A percentile compares a stretch with the other conserved stretches of the same genome.
Conservation (phyloP, 2,329 filamentous ascomycete species). For the Trichophyton rubrum region DNA sequence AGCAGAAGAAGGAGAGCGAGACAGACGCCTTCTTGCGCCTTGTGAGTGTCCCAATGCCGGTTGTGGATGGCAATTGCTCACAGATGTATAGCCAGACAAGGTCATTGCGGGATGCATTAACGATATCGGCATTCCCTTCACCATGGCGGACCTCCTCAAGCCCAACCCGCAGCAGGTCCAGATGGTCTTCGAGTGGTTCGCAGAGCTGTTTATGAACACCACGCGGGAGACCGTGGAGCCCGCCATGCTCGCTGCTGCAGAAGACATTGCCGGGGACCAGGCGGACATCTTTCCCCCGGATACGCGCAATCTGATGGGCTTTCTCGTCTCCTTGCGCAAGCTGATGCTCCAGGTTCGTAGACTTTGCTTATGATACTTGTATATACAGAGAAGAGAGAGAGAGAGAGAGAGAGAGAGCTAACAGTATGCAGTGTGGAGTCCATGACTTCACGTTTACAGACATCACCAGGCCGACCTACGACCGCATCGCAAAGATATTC, state of each 20-base stretch:
- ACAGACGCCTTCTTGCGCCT: conserved; percentile 47
- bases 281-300: conserved; percentile 74
- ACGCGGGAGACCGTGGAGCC: conserved; percentile 89
- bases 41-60: conserved; percentile 26
- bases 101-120: conserved; percentile 96
- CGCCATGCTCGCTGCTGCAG: conserved; percentile 82
- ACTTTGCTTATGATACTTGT: not conserved
- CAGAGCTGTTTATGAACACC: conserved; percentile 82
- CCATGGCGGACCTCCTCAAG: conserved; percentile 74
- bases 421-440: conserved; percentile 57
- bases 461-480: conserved; percentile 78
- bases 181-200: conserved; percentile 96
- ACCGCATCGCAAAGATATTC: conserved; percentile 85
- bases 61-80: no score
- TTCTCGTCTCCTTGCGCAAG: conserved; percentile 71
- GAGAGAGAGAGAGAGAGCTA: not conserved
- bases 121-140: conserved; percentile 88
- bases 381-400: not conserved
- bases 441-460: conserved; percentile 90
- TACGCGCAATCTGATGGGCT: conserved; percentile 88
- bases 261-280: conserved; percentile 65
- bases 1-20: conserved; percentile 43
- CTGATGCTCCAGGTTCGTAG: conserved; percentile 53
- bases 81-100: conserved; percentile 40
- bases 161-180: conserved; percentile 91